Base-by-base conservation (phyloP, 768 basidiomycete genomes). In the Podaxis sp. region DNA sequence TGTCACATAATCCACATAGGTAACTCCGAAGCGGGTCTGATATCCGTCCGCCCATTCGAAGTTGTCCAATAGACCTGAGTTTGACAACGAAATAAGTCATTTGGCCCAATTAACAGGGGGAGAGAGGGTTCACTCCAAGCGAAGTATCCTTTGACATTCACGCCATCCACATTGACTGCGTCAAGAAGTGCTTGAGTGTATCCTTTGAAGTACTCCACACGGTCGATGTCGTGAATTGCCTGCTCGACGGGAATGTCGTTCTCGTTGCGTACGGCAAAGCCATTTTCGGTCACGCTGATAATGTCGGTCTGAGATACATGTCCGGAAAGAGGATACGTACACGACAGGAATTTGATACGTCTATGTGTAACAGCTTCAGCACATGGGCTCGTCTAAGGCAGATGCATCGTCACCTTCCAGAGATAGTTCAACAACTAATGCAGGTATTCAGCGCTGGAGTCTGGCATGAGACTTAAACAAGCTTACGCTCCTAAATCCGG, bases 21-120 rank as follows among this genome's bases (percentile, higher is more conserved):
- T 88, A 53, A 87, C 79, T 16, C 87, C 87, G 65, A 90, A 90
- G 5, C 88, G 83, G 4, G 84, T 84, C 37, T 70, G 72, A 64
- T 87, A 87, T 6, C 88, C 86, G 61, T 89, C 87, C 21, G 84
- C 82, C 42, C 88, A 87, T 69, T 89, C 88, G 61, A 88, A 87
- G 68, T 88, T 88, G 65, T 88, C 86, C 61, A 89, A 65, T 50
- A 89, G 73, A 71, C 84, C 47, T 48, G 13, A 48, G 18, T 9
- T 13, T 25, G 10, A 3, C 47, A 25, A 4, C 11, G 21, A 23
- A 11, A 48, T 48, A 13, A 18, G 21, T 27, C 18, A 11, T 25
- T 59, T 13, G 21, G 13, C 36, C 27, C 38, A 18, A 28, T 35
- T 14, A 9, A 21, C 25, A 23, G 23, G 23, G 1, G 3, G 11